phyloP scores from a whole-genome alignment of 1,139 yeast genomes.

The Zygotorulaspora mrakii region DNA sequence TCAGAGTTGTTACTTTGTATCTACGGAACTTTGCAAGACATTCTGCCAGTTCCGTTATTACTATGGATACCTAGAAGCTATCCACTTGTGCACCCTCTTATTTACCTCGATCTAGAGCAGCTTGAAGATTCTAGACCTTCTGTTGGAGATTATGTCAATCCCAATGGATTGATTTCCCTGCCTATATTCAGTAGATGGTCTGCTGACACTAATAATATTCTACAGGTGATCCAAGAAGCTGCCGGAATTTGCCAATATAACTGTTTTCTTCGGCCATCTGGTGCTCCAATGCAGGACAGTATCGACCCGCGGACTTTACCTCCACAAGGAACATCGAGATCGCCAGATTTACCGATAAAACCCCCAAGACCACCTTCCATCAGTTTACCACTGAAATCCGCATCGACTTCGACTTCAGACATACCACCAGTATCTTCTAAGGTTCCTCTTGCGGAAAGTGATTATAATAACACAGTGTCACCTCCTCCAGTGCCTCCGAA shows the following conservation, averaged over 20 bases:
- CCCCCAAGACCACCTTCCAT: slow-evolving; percentile 7
- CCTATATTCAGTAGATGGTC: slow-evolving; percentile 65
- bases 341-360: slow-evolving; percentile 12
- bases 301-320: slow-evolving; percentile 7
- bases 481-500: slow-evolving; percentile 37
- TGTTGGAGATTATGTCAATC: slow-evolving; percentile 67
- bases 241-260: slow-evolving; percentile 23
- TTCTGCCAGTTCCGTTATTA: slow-evolving; percentile 61
- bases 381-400: neutral
- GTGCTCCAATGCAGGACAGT: neutral
- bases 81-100: slow-evolving; percentile 60
- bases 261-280: slow-evolving; percentile 2
- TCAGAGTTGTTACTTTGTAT: slow-evolving; percentile 60
- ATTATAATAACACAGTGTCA: neutral
- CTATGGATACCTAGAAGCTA: slow-evolving; percentile 76
- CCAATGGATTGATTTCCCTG: slow-evolving; percentile 71
- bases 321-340: slow-evolving; percentile 1
- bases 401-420: neutral
- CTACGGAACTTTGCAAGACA: slow-evolving; percentile 49
- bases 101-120: slow-evolving; percentile 51
- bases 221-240: slow-evolving; percentile 38
- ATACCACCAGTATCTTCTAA: slow-evolving; percentile 5
- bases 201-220: slow-evolving; percentile 39
- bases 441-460: neutral
- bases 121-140: slow-evolving; percentile 46